phyloP scores from a whole-genome alignment of 2,329 filamentous ascomycete genomes.

The Phialophora macrospora region DNA sequence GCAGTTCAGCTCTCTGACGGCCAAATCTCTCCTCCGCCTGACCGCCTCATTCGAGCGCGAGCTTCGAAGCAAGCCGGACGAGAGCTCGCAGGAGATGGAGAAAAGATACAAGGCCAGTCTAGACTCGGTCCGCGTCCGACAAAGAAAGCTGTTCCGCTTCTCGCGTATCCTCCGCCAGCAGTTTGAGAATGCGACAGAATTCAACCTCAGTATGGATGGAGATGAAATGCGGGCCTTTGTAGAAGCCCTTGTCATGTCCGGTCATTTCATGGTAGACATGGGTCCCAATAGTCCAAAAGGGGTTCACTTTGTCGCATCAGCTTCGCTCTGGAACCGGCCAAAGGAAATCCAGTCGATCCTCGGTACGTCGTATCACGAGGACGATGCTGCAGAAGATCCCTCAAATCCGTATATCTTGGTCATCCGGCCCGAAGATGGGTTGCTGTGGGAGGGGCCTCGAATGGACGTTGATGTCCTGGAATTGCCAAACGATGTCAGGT shows the following conservation, averaged over 20 bases:
- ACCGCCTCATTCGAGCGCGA: conserved; percentile 92
- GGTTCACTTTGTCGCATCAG: conserved; percentile 83
- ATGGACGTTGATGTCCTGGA: conserved; percentile 74
- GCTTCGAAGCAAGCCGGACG: conserved; percentile 79
- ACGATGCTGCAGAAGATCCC: conserved; percentile 71
- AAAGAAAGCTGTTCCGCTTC: conserved; percentile 95
- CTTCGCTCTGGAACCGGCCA: conserved; percentile 72
- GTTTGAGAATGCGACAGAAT: conserved; percentile 96
- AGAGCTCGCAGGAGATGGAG: conserved; percentile 86
- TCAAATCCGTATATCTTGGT: conserved; percentile 85
- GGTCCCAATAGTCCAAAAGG: conserved; percentile 72
- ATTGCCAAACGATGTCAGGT: conserved; percentile 81
- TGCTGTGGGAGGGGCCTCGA: conserved; percentile 81
- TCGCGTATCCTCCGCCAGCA: conserved; percentile 86
- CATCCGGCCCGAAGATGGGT: conserved; percentile 75
- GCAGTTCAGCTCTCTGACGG: conserved; percentile 89
- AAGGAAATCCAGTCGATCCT: conserved; percentile 86
- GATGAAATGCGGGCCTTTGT: conserved; percentile 76
- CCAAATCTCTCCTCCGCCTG: conserved; percentile 85
- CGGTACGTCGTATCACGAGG: conserved; percentile 74
- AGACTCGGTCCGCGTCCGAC: conserved; percentile 92
- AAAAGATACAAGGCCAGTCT: conserved; percentile 95
- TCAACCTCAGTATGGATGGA: conserved; percentile 76
- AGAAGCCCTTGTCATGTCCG: conserved; percentile 77
- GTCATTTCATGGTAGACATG: conserved; percentile 80